These are phyloP conservation scores for Russula virescens DNA, from an alignment of 768 basidiomycete species.

Conservation along the genomic window DNA sequence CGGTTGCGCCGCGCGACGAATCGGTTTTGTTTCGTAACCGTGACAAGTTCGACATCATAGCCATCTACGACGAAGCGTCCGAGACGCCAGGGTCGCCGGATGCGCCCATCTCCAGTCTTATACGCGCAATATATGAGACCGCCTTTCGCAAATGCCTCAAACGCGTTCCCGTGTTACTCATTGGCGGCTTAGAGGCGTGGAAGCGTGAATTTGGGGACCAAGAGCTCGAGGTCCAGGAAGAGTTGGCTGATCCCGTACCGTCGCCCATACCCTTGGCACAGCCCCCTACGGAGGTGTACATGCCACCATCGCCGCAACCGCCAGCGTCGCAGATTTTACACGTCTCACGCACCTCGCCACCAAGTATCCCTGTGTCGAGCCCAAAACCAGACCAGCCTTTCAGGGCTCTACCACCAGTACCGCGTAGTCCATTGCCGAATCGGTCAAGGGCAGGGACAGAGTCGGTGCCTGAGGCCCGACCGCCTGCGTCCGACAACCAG, in stretches of 20 bases:
- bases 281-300: background rate
- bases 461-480: slow-evolving; percentile 25
- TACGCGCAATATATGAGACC: slow-evolving; percentile 64
- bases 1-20: slow-evolving; percentile 66
- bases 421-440: slow-evolving; percentile 17
- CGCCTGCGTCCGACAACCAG: slow-evolving; percentile 5
- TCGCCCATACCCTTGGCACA: background rate
- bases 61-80: slow-evolving; percentile 71
- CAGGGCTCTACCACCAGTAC: slow-evolving; percentile 12
- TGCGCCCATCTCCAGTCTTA: slow-evolving; percentile 53
- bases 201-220: slow-evolving; percentile 47
- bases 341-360: slow-evolving; percentile 1
- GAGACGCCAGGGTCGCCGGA: slow-evolving; percentile 43
- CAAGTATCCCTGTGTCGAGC: background rate
- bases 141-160: slow-evolving; percentile 69
- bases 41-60: slow-evolving; percentile 83
- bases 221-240: slow-evolving; percentile 28
- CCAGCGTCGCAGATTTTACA: background rate
- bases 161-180: slow-evolving; percentile 73
- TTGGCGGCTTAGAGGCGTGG: slow-evolving; percentile 86
- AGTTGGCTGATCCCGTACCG: slow-evolving; percentile 10
- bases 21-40: slow-evolving; percentile 73
- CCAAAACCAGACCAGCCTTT: slow-evolving; percentile 3
- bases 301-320: slow-evolving; percentile 4
- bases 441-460: slow-evolving; percentile 20